Percentiles rank a stretch among this genome's conserved stretches.
Evolutionary conservation across 257 asterid species (phyloP).

Genomic region (Cinchona pubescens): DNA sequence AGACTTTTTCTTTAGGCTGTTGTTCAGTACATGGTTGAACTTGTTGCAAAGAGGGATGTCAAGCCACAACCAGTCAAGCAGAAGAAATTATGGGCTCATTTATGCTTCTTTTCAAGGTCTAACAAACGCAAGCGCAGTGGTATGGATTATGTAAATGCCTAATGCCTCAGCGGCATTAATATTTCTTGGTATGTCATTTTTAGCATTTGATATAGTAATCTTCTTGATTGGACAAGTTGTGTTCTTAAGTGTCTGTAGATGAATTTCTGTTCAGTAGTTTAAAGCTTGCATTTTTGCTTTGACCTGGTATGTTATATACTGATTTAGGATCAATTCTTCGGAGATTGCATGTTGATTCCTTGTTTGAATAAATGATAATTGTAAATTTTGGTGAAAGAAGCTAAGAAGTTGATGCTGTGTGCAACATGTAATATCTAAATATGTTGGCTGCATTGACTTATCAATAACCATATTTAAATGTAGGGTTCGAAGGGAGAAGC

Average conservation of each 20-base stretch:
- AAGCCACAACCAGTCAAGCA: constrained; percentile 57
- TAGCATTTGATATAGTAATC: neutral
- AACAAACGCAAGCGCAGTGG: constrained; percentile 76
- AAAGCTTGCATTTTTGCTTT: neutral
- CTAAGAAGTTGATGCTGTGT: constrained; percentile 6
- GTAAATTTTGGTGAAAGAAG: neutral
- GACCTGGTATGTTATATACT: neutral
- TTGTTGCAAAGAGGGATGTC: constrained; percentile 58
- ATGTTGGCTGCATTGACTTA: constrained; percentile 24
- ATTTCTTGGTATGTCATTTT: constrained; percentile 33
- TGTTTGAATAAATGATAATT: neutral
- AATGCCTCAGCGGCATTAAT: constrained; percentile 10
- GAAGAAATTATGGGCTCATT: constrained; percentile 75
- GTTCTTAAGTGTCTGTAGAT: neutral
- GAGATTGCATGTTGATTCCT: neutral
- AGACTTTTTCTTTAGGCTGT: constrained; percentile 50
- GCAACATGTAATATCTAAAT: constrained; percentile 16
- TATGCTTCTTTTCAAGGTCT: constrained; percentile 67
- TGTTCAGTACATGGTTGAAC: constrained; percentile 74
- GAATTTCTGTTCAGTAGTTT: constrained; percentile 6
- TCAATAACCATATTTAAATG: constrained; percentile 22
- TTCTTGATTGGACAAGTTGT: neutral
- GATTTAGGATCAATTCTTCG: neutral
- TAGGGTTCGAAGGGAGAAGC: constrained; percentile 23
- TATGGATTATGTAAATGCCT: constrained; percentile 41